These are phyloP conservation scores for Coemansia erecta DNA, from an alignment of 192 early-diverging fungal species.

Conservation along the genomic window DNA sequence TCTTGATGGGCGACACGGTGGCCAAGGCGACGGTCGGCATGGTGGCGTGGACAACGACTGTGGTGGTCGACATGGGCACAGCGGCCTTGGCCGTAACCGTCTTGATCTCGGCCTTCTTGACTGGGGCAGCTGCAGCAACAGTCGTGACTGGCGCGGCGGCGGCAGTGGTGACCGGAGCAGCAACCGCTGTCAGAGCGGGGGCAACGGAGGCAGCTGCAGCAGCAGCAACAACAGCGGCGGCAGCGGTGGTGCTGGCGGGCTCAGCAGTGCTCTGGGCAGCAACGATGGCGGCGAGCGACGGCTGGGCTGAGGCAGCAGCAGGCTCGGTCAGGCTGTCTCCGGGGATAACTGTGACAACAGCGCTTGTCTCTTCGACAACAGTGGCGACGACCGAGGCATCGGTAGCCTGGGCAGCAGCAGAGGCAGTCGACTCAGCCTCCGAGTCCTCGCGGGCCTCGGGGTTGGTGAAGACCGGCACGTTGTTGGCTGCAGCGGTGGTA, in stretches of 20 bases:
- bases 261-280: constrained; percentile 22
- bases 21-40: constrained; percentile 3
- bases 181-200: not conserved
- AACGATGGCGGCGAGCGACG: constrained; percentile 25
- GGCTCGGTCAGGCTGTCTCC: not conserved
- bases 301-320: not conserved
- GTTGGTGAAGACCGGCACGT: constrained; percentile 3
- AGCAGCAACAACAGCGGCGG: not conserved
- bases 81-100: not conserved
- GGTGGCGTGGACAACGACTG: constrained; percentile 8
- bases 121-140: not conserved
- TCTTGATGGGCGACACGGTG: constrained; percentile 13
- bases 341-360: not conserved
- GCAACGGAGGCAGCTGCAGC: not conserved
- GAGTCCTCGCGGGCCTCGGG: constrained; percentile 3
- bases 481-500: not conserved
- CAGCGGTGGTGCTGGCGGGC: constrained; percentile 1
- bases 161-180: constrained; percentile 1
- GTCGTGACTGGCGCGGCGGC: not conserved
- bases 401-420: not conserved
- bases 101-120: constrained; percentile 6
- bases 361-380: not conserved
- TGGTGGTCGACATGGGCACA: constrained; percentile 5
- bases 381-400: not conserved
- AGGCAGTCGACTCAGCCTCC: not conserved